Base-by-base conservation (phyloP, 306 rosid species). In the Lathyrus sativus region DNA sequence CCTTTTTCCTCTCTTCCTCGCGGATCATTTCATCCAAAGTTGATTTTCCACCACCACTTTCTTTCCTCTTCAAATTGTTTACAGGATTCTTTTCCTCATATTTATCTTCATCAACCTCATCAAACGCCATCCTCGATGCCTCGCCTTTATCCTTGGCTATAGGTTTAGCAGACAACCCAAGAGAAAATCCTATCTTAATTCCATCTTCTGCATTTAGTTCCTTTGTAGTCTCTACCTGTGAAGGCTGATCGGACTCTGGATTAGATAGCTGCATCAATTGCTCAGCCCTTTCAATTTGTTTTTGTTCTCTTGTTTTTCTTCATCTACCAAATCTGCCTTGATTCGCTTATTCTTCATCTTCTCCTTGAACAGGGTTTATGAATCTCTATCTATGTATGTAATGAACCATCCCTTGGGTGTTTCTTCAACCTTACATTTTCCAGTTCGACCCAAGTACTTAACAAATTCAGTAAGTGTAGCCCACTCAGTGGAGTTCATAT, bases 351-450 rank as follows among this genome's bases (percentile, higher is more conserved):
- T 81, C 74, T 87, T 91, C 91, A 84, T 75, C 79, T 76, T 87
- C 70, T 89, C 98, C 78, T 91, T 87, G 70, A 91, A 89, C 62
- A 89, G 84, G 10, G 95, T 82, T 81, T 89, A 88, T 0, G 93
- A 90, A 71, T 87, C 92, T 62, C 86, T 73, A 60, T 87, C 93
- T 10, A 92, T 86, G 29, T 92, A 92, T 2, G 93, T 92, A n/a
- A 92, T 87, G 72, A 92, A 89, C 96, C 98, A 88, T 67, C 96
- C 71, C 75, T 92, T 92, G n/a, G 91, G 89, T 19, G 98, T 89
- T 79, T 92, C 98, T 35, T 92, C 96, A 22, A 92, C 96, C 78
- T 89, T 89, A 51, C 98, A 92, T 75, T 89, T 82, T 8, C 96
- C 91, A 3, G 82, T 86, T 67, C 83, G 79, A 64, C 98, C 96